Evolutionary conservation across 2,329 filamentous ascomycete genomes (phyloP).

Genomic region (Chrysosporium queenslandicum): DNA sequence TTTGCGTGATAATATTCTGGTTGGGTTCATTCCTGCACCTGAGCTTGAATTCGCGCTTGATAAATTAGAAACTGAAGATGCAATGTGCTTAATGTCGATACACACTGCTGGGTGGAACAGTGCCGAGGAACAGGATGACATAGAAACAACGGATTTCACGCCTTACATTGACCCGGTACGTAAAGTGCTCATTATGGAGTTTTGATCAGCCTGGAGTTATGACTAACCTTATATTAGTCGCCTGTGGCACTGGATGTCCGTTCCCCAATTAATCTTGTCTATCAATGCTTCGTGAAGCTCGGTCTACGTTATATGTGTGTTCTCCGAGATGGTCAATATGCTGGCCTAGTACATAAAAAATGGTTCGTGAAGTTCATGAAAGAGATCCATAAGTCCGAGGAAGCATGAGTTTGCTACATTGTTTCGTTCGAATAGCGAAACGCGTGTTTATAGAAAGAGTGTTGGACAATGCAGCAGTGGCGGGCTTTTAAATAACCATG

Average conservation of each 20-base stretch:
- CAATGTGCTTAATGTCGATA: slow-evolving; percentile 70
- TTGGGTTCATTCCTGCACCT: slow-evolving; percentile 84
- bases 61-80: slow-evolving; percentile 62
- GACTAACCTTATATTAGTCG: slow-evolving; percentile 41
- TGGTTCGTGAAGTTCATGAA: slow-evolving; percentile 91
- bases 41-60: slow-evolving; percentile 91
- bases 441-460: background rate
- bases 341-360: slow-evolving; percentile 94
- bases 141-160: slow-evolving; percentile 73
- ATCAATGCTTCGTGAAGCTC: slow-evolving; percentile 91
- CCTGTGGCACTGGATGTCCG: slow-evolving; percentile 80
- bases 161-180: slow-evolving; percentile 77
- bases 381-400: slow-evolving; percentile 35
- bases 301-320: slow-evolving; percentile 90
- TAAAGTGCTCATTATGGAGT: slow-evolving; percentile 15
- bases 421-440: background rate
- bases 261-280: slow-evolving; percentile 88
- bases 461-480: background rate
- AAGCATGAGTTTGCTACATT: background rate
- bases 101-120: slow-evolving; percentile 38
- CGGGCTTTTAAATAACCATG: background rate
- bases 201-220: background rate
- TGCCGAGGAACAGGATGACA: slow-evolving; percentile 48
- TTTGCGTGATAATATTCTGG: slow-evolving; percentile 64
- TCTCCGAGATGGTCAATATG: slow-evolving; percentile 69